Percentiles rank a stretch among this genome's conserved stretches.
Evolutionary conservation across 495 filamentous ascomycete genomes (phyloP).

Genomic region (Talaromyces adpressus): DNA sequence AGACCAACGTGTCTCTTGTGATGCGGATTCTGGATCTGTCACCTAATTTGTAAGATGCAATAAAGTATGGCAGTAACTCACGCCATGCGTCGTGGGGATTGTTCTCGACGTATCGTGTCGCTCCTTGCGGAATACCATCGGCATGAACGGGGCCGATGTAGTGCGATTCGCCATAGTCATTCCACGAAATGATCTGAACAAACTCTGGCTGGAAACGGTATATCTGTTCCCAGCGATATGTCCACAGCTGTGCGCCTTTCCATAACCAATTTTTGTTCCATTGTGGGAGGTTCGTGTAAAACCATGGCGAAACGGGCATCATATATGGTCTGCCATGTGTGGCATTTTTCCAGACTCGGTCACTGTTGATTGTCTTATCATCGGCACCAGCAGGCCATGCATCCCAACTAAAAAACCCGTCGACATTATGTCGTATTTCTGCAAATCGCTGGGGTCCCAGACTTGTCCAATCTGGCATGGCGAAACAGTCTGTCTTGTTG

Average conservation of each 20-base stretch:
- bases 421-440: constrained; percentile 38
- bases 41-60: constrained; percentile 54
- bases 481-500: constrained; percentile 39
- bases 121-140: constrained; percentile 42
- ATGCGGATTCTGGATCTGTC: constrained; percentile 17
- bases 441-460: constrained; percentile 45
- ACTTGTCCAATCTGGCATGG: constrained; percentile 59
- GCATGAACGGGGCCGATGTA: constrained; percentile 57
- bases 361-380: constrained; percentile 45
- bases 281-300: constrained; percentile 62
- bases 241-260: constrained; percentile 65
- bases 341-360: constrained; percentile 44
- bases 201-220: constrained; percentile 56
- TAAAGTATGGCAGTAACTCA: constrained; percentile 54
- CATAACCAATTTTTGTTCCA: constrained; percentile 72
- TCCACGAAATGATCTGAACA: constrained; percentile 60
- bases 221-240: constrained; percentile 64
- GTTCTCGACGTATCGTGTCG: constrained; percentile 39
- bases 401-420: constrained; percentile 65
- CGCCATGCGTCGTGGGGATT: constrained; percentile 51
- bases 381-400: constrained; percentile 61
- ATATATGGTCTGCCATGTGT: constrained; percentile 59
- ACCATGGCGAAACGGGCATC: constrained; percentile 76
- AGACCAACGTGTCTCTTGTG: constrained; percentile 43
- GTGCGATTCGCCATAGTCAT: constrained; percentile 71